These are phyloP conservation scores for Staphylotrichum tortipilum DNA, from an alignment of 495 filamentous ascomycete species.

Conservation along the genomic window DNA sequence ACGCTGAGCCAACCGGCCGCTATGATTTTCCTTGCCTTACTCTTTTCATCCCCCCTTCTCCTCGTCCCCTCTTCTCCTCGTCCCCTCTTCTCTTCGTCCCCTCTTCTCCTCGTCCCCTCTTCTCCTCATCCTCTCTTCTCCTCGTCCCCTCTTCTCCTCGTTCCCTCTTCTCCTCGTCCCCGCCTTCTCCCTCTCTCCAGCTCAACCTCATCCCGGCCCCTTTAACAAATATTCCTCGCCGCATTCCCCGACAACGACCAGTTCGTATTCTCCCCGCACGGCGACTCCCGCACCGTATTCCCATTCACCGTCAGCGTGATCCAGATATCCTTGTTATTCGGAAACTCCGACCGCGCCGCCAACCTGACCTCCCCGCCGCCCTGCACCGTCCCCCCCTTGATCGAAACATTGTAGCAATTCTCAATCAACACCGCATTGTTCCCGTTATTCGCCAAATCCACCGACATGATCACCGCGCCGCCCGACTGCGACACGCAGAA, in stretches of 20 bases:
- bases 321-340: constrained; percentile 33
- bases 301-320: constrained; percentile 33
- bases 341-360: constrained; percentile 34
- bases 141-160: too few species aligned
- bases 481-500: constrained; percentile 42
- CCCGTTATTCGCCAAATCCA: constrained; percentile 36
- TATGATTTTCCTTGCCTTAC: too few species aligned
- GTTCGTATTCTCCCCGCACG: constrained; percentile 36
- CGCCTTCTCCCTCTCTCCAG: too few species aligned
- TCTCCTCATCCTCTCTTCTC: too few species aligned
- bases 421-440: constrained; percentile 43
- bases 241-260: constrained; percentile 34
- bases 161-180: too few species aligned
- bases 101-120: too few species aligned
- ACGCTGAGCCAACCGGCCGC: too few species aligned
- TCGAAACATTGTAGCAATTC: constrained; percentile 40
- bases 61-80: too few species aligned
- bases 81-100: too few species aligned
- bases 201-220: too few species aligned
- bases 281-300: constrained; percentile 34
- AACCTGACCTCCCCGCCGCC: constrained; percentile 40
- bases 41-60: too few species aligned
- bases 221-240: constrained; percentile 27
- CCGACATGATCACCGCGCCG: constrained; percentile 26
- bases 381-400: constrained; percentile 33